Evolutionary conservation across 306 rosid species (phyloP).

Genomic region (Dryas drummondii): DNA sequence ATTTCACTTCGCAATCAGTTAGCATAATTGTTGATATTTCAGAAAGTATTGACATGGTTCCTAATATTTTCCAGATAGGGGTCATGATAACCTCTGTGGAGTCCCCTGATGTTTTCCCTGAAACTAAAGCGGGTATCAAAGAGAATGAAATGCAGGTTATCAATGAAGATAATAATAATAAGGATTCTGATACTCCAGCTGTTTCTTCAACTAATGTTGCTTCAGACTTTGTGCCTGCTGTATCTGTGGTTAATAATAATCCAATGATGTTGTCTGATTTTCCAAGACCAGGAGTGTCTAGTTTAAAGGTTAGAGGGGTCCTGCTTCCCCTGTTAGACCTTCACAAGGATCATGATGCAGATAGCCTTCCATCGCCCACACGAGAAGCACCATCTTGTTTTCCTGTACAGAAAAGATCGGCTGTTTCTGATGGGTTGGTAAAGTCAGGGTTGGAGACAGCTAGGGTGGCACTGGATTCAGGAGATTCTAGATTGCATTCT

Average conservation of each 20-base stretch:
- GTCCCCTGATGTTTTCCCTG: conserved; percentile 27
- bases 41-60: conserved; percentile 31
- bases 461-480: conserved; percentile 35
- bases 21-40: conserved; percentile 23
- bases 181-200: conserved; percentile 27
- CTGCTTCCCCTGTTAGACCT: conserved; percentile 84
- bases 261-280: conserved; percentile 26
- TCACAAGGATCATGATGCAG: conserved; percentile 92
- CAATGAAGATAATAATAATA: conserved; percentile 31
- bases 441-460: conserved; percentile 36
- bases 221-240: conserved; percentile 26
- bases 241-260: conserved; percentile 21
- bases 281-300: conserved; percentile 47
- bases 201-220: conserved; percentile 41
- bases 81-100: conserved; percentile 45
- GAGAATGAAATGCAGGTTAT: conserved; percentile 27
- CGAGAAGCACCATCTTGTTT: conserved; percentile 60
- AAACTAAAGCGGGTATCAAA: conserved; percentile 25
- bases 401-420: conserved; percentile 42
- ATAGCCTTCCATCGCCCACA: conserved; percentile 97
- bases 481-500: conserved; percentile 48
- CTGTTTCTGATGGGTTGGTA: conserved; percentile 39
- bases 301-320: conserved; percentile 58
- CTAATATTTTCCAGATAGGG: conserved; percentile 54
- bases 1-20: conserved; percentile 12